These are phyloP conservation scores for Xylariaceae sp. DNA, from an alignment of 2,329 filamentous ascomycete species.

Conservation along the genomic window DNA sequence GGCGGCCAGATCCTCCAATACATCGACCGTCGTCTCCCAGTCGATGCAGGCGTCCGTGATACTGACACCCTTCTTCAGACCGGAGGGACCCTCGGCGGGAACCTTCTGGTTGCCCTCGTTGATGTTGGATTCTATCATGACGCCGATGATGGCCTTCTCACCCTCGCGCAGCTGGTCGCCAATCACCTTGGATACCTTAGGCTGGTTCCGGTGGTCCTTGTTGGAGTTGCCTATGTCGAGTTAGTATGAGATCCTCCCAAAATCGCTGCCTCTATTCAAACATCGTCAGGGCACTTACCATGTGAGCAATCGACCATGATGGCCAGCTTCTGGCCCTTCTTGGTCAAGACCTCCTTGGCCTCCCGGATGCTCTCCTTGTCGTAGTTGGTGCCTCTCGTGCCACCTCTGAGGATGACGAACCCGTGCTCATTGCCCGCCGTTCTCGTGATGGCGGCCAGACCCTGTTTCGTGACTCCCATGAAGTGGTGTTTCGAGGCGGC, in stretches of 20 bases:
- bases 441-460: conserved; percentile 87
- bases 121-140: conserved; percentile 99
- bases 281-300: no score
- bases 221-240: conserved; percentile 79
- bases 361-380: conserved; percentile 76
- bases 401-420: conserved; percentile 92
- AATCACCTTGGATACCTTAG: conserved; percentile 77
- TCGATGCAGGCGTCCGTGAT: conserved; percentile 96
- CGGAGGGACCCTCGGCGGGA: conserved; percentile 70
- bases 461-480: conserved; percentile 97
- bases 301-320: conserved; percentile 99
- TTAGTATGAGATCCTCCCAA: no score
- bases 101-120: conserved; percentile 87
- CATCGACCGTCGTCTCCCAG: conserved; percentile 79
- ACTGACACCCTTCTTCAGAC: conserved; percentile 80
- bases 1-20: conserved; percentile 80
- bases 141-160: conserved; percentile 83
- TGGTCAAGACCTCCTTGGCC: conserved; percentile 70
- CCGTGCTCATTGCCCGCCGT: conserved; percentile 94
- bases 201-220: conserved; percentile 97
- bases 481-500: conserved; percentile 88
- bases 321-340: conserved; percentile 79
- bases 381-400: conserved; percentile 88
- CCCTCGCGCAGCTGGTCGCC: conserved; percentile 82
- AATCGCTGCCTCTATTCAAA: no score